Base-by-base conservation (phyloP, 192 early-diverging fungal species). In the Coemansia umbellata region DNA sequence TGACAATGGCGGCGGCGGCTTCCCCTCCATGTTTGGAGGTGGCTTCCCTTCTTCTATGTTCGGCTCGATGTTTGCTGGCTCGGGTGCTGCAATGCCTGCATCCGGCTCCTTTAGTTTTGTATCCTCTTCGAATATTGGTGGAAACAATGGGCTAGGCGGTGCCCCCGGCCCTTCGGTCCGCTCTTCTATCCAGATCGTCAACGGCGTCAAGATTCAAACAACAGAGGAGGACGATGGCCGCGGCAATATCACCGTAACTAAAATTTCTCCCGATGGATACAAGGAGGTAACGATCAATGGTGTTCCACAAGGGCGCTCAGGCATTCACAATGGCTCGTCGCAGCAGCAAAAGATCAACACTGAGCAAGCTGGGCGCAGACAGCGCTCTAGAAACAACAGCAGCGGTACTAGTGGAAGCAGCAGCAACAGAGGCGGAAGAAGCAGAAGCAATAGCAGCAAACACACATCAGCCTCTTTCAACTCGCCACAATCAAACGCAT, bases 31-130 rank as follows among this genome's bases (percentile, higher is more conserved):
- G 69, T 63, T 74, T 51, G 66, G 59, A 21, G 50, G 63, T 0
- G 17, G 27, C 42, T 55, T 50, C 33, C 51, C 60, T n/a, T 47
- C 48, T 11, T 64, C 57, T 5, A 65, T 64, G 61, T 72, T 72
- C 36, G 60, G 40, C 10, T 15, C 50, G 5, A 54, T 53, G 14
- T 58, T 58, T 42, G 47, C 48, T 18, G 40, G 57, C 22, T 18
- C 39, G 33, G 30, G 17, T 10, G 52, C 43, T 13, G 53, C 47
- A 10, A 53, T 74, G 57, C 60, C 65, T 0, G 52, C 65, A 35
- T 43, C 47, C 19, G 65, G 66, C 22, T 70, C 74, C 11, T 77
- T 77, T 28, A 77, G 74, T 58, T 77, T 77, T 57, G 55, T 77
- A 31, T 77, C 74, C 24, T 76, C 69, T 14, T 66, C 66, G 11